Evolutionary conservation across 225 moss, liverwort and hornwort species (phyloP).

Genomic region (Physcomitrellopsis africana): DNA sequence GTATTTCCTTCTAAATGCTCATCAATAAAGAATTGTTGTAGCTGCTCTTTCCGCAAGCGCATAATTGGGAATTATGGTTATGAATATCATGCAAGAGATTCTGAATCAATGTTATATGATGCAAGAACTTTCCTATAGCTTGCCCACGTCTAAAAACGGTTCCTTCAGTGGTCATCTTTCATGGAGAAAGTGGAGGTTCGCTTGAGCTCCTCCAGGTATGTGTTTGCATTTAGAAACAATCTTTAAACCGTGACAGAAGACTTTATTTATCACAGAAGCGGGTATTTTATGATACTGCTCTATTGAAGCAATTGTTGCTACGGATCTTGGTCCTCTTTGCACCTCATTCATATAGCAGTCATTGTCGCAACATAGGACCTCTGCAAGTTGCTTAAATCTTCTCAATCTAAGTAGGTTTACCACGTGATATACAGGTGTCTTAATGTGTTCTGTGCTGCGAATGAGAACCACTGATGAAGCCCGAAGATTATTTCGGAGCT

Average conservation of each 20-base stretch:
- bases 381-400: neutral
- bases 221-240: neutral
- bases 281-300: neutral
- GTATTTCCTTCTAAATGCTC: conserved; percentile 3
- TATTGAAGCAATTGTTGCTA: neutral
- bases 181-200: conserved; percentile 87
- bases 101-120: conserved; percentile 31
- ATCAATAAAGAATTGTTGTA: conserved; percentile 20
- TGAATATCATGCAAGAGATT: conserved; percentile 18
- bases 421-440: neutral
- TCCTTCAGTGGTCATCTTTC: conserved; percentile 78
- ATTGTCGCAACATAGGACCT: neutral
- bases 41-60: conserved; percentile 12
- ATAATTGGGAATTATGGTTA: neutral
- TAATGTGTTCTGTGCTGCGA: neutral
- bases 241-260: neutral
- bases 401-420: neutral
- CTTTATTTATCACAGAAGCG: neutral
- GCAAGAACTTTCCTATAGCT: conserved; percentile 44
- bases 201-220: conserved; percentile 73
- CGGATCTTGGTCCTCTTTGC: neutral
- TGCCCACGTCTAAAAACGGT: conserved; percentile 73
- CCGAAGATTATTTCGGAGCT: neutral
- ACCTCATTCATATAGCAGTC: neutral
- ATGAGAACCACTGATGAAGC: neutral